These are phyloP conservation scores for Crucihimalaya himalaica DNA, from an alignment of 345 rosid species.

Conservation along the genomic window DNA sequence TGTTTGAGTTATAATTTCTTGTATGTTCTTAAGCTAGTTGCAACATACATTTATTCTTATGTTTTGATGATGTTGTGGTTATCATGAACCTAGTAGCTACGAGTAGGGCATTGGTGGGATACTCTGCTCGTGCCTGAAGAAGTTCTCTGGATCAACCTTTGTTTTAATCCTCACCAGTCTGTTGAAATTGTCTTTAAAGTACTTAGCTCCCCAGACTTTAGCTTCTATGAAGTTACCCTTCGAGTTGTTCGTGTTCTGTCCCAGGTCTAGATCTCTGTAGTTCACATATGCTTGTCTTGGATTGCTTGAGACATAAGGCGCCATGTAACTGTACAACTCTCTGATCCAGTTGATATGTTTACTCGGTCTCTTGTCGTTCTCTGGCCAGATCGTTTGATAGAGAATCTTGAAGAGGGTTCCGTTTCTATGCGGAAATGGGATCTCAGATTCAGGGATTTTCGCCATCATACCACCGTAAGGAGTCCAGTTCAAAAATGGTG, in stretches of 20 bases:
- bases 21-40: too few relatives aligned
- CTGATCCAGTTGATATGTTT: slow-evolving; percentile 48
- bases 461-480: slow-evolving; percentile 72
- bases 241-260: slow-evolving; percentile 41
- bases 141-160: slow-evolving; percentile 55
- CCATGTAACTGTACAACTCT: slow-evolving; percentile 50
- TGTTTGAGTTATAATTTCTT: too few relatives aligned
- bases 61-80: too few relatives aligned
- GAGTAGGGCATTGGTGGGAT: slow-evolving; percentile 37
- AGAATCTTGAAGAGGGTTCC: slow-evolving; percentile 53
- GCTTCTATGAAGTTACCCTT: slow-evolving; percentile 37
- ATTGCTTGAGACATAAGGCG: slow-evolving; percentile 54
- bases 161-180: slow-evolving; percentile 59
- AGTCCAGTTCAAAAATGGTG: slow-evolving; percentile 50
- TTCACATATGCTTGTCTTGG: slow-evolving; percentile 61
- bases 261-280: slow-evolving; percentile 71
- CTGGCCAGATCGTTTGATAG: slow-evolving; percentile 44
- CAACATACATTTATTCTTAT: too few relatives aligned
- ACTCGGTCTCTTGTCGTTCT: slow-evolving; percentile 23
- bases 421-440: slow-evolving; percentile 62
- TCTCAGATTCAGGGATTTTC: slow-evolving; percentile 46
- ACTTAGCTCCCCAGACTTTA: slow-evolving; percentile 50
- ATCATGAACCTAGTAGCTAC: too few relatives aligned
- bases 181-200: slow-evolving; percentile 53
- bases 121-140: slow-evolving; percentile 70